Percentiles rank a stretch among this genome's conserved stretches.
phyloP scores from a whole-genome alignment of 305 asterid genomes.

The Fraxinus angustifolia region DNA sequence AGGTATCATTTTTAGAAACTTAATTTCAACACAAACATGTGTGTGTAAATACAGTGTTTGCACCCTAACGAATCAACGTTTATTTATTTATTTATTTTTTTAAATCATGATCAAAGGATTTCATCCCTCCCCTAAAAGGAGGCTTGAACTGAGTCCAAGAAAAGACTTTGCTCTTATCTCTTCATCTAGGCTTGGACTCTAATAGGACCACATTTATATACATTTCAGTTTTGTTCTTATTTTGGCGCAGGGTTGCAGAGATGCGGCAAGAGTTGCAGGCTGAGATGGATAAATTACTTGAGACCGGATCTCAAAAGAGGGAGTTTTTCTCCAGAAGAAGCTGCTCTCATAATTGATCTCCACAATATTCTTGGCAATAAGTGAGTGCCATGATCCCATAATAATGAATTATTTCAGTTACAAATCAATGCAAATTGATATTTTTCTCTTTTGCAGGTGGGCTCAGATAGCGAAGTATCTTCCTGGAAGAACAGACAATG shows the following conservation, averaged over 20 bases:
- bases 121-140: not conserved
- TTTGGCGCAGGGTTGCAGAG: conserved; percentile 58
- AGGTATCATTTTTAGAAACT: conserved; percentile 20
- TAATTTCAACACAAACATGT: not conserved
- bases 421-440: not conserved
- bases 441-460: conserved; percentile 49
- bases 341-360: conserved; percentile 56
- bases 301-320: conserved; percentile 85
- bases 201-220: not conserved
- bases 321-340: conserved; percentile 60
- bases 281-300: conserved; percentile 80
- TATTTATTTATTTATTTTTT: too few relatives aligned
- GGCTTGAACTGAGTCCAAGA: not conserved
- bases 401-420: not conserved
- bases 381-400: conserved; percentile 22
- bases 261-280: conserved; percentile 84
- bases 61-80: not conserved
- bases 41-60: not conserved
- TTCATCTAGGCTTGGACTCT: not conserved
- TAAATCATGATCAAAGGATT: not conserved
- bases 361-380: conserved; percentile 67
- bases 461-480: conserved; percentile 78
- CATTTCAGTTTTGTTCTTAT: not conserved
- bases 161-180: not conserved
- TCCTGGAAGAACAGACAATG: conserved; percentile 92